Percentiles rank a stretch among this genome's conserved stretches.
phyloP scores from a whole-genome alignment of 1,284 basidiomycete species.

The Cystobasidium pallidum region DNA sequence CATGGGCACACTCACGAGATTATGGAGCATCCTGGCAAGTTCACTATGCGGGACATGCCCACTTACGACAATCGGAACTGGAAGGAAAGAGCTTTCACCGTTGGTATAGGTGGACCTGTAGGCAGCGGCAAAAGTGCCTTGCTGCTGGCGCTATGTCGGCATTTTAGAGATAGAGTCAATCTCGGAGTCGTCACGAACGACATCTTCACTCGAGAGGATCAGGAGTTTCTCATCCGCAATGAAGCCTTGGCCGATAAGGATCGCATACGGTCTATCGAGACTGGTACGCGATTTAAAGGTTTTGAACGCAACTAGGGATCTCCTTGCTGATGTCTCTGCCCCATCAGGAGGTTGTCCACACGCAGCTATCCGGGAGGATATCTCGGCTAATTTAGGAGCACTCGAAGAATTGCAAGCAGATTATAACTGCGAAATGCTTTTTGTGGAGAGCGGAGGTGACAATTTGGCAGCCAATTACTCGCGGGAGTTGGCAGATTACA shows the following conservation, averaged over 20 bases:
- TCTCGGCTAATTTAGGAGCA: slow-evolving; percentile 93
- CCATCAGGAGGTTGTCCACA: slow-evolving; percentile 81
- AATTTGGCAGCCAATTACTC: slow-evolving; percentile 93
- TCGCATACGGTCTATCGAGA: slow-evolving; percentile 95
- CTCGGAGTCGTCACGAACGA: slow-evolving; percentile 97
- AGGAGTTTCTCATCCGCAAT: slow-evolving; percentile 94
- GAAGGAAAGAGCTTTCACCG: slow-evolving; percentile 89
- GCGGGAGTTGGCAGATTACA: slow-evolving; percentile 93
- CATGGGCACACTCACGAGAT: slow-evolving; percentile 83
- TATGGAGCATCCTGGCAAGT: slow-evolving; percentile 83
- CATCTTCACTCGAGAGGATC: slow-evolving; percentile 93
- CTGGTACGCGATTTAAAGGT: slow-evolving; percentile 57
- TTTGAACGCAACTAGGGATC: too few relatives aligned
- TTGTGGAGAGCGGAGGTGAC: slow-evolving; percentile 95
- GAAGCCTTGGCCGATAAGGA: slow-evolving; percentile 74
- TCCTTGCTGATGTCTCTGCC: not conserved
- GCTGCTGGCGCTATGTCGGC: slow-evolving; percentile 86
- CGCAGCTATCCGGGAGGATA: slow-evolving; percentile 91
- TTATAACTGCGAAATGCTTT: slow-evolving; percentile 64
- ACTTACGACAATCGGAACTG: slow-evolving; percentile 84
- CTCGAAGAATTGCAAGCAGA: slow-evolving; percentile 94
- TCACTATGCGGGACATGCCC: slow-evolving; percentile 86
- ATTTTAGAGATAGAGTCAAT: slow-evolving; percentile 80
- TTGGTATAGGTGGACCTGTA: slow-evolving; percentile 98
- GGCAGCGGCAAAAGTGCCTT: slow-evolving; percentile 97